phyloP scores from a whole-genome alignment of 2,329 filamentous ascomycete species.

The Seiridium cupressi region DNA sequence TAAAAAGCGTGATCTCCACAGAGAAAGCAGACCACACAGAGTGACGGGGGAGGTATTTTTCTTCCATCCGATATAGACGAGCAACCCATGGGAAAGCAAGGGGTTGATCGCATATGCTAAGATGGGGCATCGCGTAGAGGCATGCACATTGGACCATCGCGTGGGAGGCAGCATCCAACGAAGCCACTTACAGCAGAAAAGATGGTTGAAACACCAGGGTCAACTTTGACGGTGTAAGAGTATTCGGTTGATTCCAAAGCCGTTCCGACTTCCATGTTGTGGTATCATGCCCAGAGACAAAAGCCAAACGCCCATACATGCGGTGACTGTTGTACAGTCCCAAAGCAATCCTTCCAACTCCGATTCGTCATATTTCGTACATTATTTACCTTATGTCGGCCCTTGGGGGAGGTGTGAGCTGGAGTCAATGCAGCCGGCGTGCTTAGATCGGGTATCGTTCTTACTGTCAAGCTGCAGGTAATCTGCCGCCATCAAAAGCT shows the following conservation, averaged over 20 bases:
- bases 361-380: neutral
- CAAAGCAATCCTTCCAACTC: neutral
- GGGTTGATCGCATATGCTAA: slow-evolving; percentile 54
- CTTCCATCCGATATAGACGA: slow-evolving; percentile 55
- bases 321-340: neutral
- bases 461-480: slow-evolving; percentile 68
- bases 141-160: neutral
- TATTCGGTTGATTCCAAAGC: too few species aligned
- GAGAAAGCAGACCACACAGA: slow-evolving; percentile 52
- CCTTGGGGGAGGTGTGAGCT: slow-evolving; percentile 14
- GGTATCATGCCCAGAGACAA: too few species aligned
- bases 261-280: too few species aligned
- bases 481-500: slow-evolving; percentile 75
- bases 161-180: neutral
- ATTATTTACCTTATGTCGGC: slow-evolving; percentile 6
- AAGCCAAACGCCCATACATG: too few species aligned
- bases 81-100: slow-evolving; percentile 48
- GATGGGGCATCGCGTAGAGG: slow-evolving; percentile 32
- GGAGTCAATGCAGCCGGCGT: neutral
- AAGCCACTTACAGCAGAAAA: neutral
- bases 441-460: slow-evolving; percentile 17
- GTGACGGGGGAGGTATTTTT: slow-evolving; percentile 48
- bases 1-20: slow-evolving; percentile 44
- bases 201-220: too few species aligned
- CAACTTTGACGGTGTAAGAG: too few species aligned